Percentiles rank a stretch among this genome's conserved stretches.
Evolutionary conservation across 164 flowering plant genomes (phyloP).

Genomic region (Magnolia sinica): DNA sequence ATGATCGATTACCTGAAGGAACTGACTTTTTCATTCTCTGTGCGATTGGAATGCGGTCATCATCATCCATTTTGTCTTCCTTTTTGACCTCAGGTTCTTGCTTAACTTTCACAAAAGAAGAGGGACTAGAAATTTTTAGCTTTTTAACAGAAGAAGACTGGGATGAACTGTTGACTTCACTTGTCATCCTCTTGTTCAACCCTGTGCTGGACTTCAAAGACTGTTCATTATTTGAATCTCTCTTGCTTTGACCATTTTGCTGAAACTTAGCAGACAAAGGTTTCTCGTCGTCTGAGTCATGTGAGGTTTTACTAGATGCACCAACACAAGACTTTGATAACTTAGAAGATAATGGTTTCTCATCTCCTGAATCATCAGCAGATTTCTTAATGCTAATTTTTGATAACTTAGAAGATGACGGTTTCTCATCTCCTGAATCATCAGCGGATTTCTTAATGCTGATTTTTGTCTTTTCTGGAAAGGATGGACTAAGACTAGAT

Average conservation of each 20-base stretch:
- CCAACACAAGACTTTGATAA: slow-evolving; percentile 27
- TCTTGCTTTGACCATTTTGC: slow-evolving; percentile 62
- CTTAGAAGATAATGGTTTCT: slow-evolving; percentile 56
- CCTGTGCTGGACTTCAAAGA: slow-evolving; percentile 25
- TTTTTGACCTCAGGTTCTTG: slow-evolving; percentile 37
- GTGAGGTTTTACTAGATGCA: slow-evolving; percentile 32
- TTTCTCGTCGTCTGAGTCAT: slow-evolving; percentile 44
- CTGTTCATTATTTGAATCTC: slow-evolving; percentile 18
- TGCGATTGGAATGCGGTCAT: slow-evolving; percentile 64
- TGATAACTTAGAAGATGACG: slow-evolving; percentile 48
- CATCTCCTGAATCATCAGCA: slow-evolving; percentile 70
- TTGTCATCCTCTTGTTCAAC: slow-evolving; percentile 66
- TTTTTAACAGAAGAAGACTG: slow-evolving; percentile 51
- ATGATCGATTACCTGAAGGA: slow-evolving; percentile 37
- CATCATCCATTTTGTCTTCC: slow-evolving; percentile 32
- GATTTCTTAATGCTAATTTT: slow-evolving; percentile 14
- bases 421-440: slow-evolving; percentile 76
- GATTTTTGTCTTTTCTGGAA: slow-evolving; percentile 14
- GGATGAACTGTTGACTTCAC: slow-evolving; percentile 29
- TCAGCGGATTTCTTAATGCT: slow-evolving; percentile 25
- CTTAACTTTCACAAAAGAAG: slow-evolving; percentile 36
- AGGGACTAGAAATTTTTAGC: slow-evolving; percentile 42
- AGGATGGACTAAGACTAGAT: slow-evolving; percentile 12
- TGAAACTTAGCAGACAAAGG: slow-evolving; percentile 42
- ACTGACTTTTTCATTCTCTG: slow-evolving; percentile 57